A percentile compares a stretch with the other conserved stretches of the same genome.
Evolutionary conservation across 257 asterid genomes (phyloP).

Genomic region (Jaltomata sinuosa): DNA sequence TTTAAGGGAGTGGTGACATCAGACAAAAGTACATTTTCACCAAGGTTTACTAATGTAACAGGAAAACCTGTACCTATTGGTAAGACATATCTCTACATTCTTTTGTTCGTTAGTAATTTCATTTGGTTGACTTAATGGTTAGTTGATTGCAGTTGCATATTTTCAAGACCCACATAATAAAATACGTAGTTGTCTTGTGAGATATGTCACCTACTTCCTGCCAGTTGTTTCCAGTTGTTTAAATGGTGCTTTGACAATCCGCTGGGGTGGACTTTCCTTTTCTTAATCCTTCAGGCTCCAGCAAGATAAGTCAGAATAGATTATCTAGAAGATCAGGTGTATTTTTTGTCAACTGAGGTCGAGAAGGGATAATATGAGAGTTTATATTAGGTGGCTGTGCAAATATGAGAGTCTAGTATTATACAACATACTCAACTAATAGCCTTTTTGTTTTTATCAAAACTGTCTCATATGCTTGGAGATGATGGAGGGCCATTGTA

Average conservation of each 20-base stretch:
- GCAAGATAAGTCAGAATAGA: background rate
- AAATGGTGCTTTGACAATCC: background rate
- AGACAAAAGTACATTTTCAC: conserved; percentile 56
- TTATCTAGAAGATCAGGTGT: background rate
- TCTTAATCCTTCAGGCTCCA: background rate
- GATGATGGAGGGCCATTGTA: background rate
- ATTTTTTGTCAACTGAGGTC: background rate
- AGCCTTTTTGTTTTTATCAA: background rate
- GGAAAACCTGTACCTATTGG: conserved; percentile 83
- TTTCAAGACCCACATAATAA: background rate
- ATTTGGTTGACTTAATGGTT: background rate
- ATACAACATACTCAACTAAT: background rate
- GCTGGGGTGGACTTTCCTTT: background rate
- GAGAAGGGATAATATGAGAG: background rate
- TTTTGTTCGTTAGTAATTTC: background rate
- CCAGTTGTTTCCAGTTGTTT: background rate
- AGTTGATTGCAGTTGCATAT: background rate
- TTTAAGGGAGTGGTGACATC: conserved; percentile 79
- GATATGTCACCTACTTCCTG: background rate
- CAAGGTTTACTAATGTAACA: conserved; percentile 53
- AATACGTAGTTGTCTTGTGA: background rate
- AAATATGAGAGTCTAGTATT: background rate
- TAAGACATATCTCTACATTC: conserved; percentile 12
- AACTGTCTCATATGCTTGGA: background rate
- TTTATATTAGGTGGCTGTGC: background rate